Evolutionary conservation across 768 basidiomycete genomes (phyloP), one percentile per base, ranked within the genome.

Genomic region (Pisolithus marmoratus): DNA sequence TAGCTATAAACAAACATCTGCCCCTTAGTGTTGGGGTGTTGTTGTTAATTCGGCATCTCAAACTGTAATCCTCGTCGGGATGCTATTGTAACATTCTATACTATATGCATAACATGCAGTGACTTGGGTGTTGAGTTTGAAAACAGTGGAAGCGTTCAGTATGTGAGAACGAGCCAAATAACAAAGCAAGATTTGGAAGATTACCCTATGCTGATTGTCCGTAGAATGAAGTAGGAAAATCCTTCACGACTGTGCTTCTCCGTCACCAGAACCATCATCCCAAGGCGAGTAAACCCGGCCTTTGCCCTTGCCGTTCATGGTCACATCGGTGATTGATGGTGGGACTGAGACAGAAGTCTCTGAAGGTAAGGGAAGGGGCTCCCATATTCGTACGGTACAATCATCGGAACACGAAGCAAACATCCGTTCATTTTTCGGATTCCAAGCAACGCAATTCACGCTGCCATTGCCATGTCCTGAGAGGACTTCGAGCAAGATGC

Each of bases 361-460:
- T 41, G 29, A 26, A 38, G 56, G 58, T 19, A 29, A 15, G 27
- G 64, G 67, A n/a, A 60, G 50, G 51, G 58, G 60, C 69, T 91
- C 88, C 93, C 93, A 95, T 75, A 95, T 86, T 54, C 93, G 83
- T 60, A 99, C 83, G 17, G 87, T 90, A 50, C 75, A 72, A 71
- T 99, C 95, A 66, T 99, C 95, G 41, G 92, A 92, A 67, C 93
- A 96, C 40, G 90, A 93, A 29, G 96, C 96, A 71, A 98, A 97
- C 85, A 97, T 88, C 52, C 85, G 82, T 58, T 84, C 80, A 63
- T 92, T 87, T 46, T 76, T 76, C 19, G 92, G 93, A 68, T 96
- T 94, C 96, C 96, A 99, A 34, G 94, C 87, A 15, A 98, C 94
- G 14, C 89, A 85, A 66, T 97, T 99, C 55, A 99, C 94, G 55